These are phyloP conservation scores for Erythrobasidium hasegawianum DNA, from an alignment of 1,284 basidiomycete genomes.

Conservation along the genomic window DNA sequence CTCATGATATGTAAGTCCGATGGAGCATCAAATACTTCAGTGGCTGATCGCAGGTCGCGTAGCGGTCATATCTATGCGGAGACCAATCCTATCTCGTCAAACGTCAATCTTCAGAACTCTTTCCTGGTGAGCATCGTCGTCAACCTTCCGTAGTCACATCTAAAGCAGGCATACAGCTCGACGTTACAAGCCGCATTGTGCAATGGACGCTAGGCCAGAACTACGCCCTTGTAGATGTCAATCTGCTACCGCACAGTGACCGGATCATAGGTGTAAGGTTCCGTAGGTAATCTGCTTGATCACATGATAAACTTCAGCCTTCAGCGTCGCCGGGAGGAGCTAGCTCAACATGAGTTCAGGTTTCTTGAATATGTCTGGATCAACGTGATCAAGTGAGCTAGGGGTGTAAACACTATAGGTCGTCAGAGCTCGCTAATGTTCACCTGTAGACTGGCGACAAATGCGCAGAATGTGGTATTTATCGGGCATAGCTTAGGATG, in stretches of 20 bases:
- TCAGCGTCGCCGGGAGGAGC: conserved; percentile 44
- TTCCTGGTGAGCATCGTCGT: conserved; percentile 62
- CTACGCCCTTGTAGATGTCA: conserved; percentile 80
- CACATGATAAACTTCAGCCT: conserved; percentile 72
- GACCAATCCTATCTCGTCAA: conserved; percentile 65
- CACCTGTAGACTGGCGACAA: conserved; percentile 24
- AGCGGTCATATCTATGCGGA: conserved; percentile 83
- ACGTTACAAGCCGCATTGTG: conserved; percentile 74
- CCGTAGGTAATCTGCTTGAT: conserved; percentile 51
- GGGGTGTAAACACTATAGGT: not conserved
- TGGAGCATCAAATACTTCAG: not conserved
- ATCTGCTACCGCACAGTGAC: conserved; percentile 59
- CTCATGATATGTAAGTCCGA: conserved; percentile 78
- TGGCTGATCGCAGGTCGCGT: conserved; percentile 7
- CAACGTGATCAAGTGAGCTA: conserved; percentile 74
- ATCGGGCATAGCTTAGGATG: conserved; percentile 84
- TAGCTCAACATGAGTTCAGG: conserved; percentile 57
- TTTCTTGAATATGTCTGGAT: conserved; percentile 87
- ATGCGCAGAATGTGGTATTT: conserved; percentile 66
- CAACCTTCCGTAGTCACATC: not conserved
- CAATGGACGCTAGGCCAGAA: conserved; percentile 65
- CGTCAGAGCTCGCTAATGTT: not conserved
- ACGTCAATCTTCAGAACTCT: conserved; percentile 70
- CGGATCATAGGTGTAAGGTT: conserved; percentile 18
- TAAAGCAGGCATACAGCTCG: conserved; percentile 58